These are phyloP conservation scores for Pleurotus citrinopileatus DNA, from an alignment of 768 basidiomycete species.

Conservation along the genomic window DNA sequence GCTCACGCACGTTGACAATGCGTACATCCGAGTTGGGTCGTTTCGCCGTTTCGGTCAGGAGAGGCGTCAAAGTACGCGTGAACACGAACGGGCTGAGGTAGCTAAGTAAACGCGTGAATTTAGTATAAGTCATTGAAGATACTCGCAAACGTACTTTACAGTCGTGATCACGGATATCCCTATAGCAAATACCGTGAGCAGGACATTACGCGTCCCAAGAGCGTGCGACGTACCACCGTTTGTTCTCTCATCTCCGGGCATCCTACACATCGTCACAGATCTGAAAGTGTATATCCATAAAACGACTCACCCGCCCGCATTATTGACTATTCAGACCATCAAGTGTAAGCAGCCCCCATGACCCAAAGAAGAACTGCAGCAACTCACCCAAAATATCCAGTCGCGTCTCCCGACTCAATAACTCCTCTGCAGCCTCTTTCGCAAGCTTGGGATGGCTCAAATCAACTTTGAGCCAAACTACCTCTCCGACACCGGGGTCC, in stretches of 20 bases:
- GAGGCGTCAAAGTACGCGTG: slow-evolving; percentile 25
- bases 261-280: slow-evolving; percentile 4
- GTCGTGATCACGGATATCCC: slow-evolving; percentile 18
- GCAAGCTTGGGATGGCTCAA: slow-evolving; percentile 30
- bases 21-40: slow-evolving; percentile 28
- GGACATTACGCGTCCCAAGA: no score
- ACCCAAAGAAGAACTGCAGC: neutral
- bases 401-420: slow-evolving; percentile 18
- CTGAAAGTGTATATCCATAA: neutral
- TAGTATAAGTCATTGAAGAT: neutral
- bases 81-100: slow-evolving; percentile 28
- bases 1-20: slow-evolving; percentile 22
- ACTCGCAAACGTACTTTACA: slow-evolving; percentile 22
- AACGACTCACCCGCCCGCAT: slow-evolving; percentile 10
- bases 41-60: slow-evolving; percentile 25
- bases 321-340: slow-evolving; percentile 7
- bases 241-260: slow-evolving; percentile 18
- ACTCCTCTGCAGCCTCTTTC: slow-evolving; percentile 31
- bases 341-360: neutral
- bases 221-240: slow-evolving; percentile 22
- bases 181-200: no score
- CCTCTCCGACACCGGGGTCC: slow-evolving; percentile 20
- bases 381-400: slow-evolving; percentile 21
- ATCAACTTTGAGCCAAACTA: slow-evolving; percentile 37
- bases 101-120: slow-evolving; percentile 12